Evolutionary conservation across 192 early-diverging fungal species (phyloP).

Genomic region (Entrophospora sp.): DNA sequence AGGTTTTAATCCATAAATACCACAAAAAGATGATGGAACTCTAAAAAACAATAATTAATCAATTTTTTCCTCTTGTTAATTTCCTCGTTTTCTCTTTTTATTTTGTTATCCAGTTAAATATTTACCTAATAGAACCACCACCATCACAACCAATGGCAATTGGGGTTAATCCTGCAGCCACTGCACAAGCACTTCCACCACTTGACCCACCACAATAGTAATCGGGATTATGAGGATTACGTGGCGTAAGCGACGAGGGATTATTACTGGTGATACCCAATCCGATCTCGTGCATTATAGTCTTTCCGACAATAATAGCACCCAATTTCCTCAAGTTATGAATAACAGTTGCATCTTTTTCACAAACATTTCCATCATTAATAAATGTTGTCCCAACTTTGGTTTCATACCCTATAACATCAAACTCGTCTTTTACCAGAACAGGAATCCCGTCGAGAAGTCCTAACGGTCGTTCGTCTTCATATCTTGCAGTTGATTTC

Average conservation of each 20-base stretch:
- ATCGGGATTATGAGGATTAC: conserved; percentile 51
- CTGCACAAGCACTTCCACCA: conserved; percentile 55
- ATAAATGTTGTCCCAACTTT: conserved; percentile 54
- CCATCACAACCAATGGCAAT: conserved; percentile 66
- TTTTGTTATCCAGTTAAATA: too few relatives aligned
- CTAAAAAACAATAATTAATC: conserved; percentile 19
- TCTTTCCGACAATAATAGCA: conserved; percentile 58
- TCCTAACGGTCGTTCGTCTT: conserved; percentile 34
- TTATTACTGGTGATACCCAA: conserved; percentile 57
- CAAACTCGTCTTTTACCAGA: conserved; percentile 66
- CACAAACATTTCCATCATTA: conserved; percentile 36
- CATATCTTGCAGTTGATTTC: conserved; percentile 48
- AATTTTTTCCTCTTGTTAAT: too few relatives aligned
- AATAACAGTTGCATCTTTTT: conserved; percentile 42
- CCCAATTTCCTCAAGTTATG: conserved; percentile 44
- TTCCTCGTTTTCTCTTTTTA: too few relatives aligned
- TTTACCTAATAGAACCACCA: conserved; percentile 54
- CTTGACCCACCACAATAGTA: conserved; percentile 64
- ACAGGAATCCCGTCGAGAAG: conserved; percentile 68
- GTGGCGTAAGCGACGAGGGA: conserved; percentile 45
- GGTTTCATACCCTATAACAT: conserved; percentile 45
- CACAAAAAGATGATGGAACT: conserved; percentile 62
- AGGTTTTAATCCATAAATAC: conserved; percentile 67
- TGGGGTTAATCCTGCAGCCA: conserved; percentile 55
- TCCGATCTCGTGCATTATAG: conserved; percentile 71